Evolutionary conservation across 805 yeast genomes (phyloP).

Genomic region (Yamadazyma ubonensis): DNA sequence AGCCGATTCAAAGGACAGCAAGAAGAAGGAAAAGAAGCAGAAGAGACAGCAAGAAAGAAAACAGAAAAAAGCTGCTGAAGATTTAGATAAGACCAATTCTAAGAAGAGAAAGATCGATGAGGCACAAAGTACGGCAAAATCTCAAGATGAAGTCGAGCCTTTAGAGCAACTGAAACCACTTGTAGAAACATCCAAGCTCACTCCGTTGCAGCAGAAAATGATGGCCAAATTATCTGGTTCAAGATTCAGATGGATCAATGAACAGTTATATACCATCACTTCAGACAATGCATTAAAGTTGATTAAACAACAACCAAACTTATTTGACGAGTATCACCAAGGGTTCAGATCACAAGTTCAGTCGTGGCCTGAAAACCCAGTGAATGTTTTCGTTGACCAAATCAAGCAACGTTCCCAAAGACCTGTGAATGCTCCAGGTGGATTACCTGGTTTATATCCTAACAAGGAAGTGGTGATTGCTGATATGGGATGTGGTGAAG

Average conservation of each 20-base stretch:
- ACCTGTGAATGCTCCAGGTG: conserved; percentile 94
- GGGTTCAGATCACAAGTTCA: conserved; percentile 96
- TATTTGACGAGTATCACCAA: conserved; percentile 91
- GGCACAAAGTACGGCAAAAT: conserved; percentile 6
- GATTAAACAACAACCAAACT: conserved; percentile 75
- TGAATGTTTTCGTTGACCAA: conserved; percentile 79
- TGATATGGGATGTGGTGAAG: conserved; percentile 99
- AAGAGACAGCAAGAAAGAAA: conserved; percentile 14
- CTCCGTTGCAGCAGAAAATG: conserved; percentile 94
- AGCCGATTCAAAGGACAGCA: conserved; percentile 18
- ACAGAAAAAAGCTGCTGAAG: conserved; percentile 7
- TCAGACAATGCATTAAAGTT: conserved; percentile 75
- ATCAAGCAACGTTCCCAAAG: conserved; percentile 57
- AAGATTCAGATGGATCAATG: conserved; percentile 96
- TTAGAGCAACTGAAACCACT: conserved; percentile 8
- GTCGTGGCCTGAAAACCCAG: conserved; percentile 98
- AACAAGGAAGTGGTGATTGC: conserved; percentile 74
- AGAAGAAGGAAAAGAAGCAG: conserved; percentile 25
- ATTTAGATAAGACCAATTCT: conserved; percentile 8
- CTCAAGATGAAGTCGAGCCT: conserved; percentile 10
- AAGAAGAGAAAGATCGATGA: conserved; percentile 9
- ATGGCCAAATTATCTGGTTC: conserved; percentile 92
- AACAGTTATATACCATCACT: conserved; percentile 85
- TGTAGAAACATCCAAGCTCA: conserved; percentile 42
- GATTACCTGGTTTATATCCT: conserved; percentile 70